Evolutionary conservation across 2,329 filamentous ascomycete genomes (phyloP), one percentile per base, ranked within the genome.

Genomic region (Fusarium piperis): DNA sequence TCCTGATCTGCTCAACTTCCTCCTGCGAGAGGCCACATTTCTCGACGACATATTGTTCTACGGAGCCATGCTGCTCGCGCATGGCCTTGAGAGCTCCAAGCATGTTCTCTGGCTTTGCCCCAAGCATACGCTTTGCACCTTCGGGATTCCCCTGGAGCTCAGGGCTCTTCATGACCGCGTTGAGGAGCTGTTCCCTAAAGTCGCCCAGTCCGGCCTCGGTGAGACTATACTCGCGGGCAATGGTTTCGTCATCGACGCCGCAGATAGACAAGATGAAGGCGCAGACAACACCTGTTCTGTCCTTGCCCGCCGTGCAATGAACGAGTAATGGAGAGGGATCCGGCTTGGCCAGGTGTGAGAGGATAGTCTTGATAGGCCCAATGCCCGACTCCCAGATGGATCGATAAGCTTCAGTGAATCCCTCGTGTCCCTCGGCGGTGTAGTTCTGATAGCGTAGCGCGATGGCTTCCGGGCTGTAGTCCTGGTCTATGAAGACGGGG

Each of bases 301-400:
- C 93, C 80, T 95, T 95, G 13, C 93, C 93, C 0, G 91, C 92
- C 0, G 92, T 93, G 79, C 93, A 94, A 77, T 95, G 92, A 9
- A 94, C 83, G 8, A 94, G 82, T 11, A 92, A 80, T 9, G 90
- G 89, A 2, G 81, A 69, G 3, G 81, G 74, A 3, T 84, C 77
- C 6, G 76, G 72, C 18, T 74, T 70, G 75, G 87, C 79, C 9
- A 94, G 82, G 73, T 93, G 88, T 16, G 80, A 78, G 39, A 94
- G 83, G 48, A 88, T 83, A 2, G 79, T 82, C 35, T 75, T 79
- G 65, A 94, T 92, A 1, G 83, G 79, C 7, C 79, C 78, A 1
- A 85, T 85, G 0, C 84, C 91, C 26, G 85, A 80, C 10, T 81
- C 78, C 36, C 93, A 81, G 65, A 93, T 93, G 70, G 87, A 85